These are phyloP conservation scores for Fusarium sp. DNA, from an alignment of 2,329 filamentous ascomycete species.

Conservation along the genomic window DNA sequence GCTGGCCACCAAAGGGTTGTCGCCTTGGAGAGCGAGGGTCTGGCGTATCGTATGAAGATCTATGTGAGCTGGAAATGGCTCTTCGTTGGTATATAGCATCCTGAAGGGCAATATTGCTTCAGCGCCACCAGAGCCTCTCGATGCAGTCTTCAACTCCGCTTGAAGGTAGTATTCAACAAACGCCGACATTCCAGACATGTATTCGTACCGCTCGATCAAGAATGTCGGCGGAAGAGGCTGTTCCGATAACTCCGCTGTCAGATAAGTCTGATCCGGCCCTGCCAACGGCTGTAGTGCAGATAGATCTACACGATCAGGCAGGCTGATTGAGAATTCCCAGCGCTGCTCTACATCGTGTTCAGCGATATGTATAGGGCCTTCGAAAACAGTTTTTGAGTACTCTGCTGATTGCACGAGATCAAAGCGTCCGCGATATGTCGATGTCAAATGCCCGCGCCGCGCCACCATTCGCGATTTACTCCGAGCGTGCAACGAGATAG, in stretches of 20 bases:
- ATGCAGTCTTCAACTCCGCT: neutral
- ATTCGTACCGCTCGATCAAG: neutral
- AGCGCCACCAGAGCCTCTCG: neutral
- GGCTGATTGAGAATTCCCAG: neutral
- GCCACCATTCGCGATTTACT: neutral
- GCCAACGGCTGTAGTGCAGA: neutral
- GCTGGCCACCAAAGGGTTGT: neutral
- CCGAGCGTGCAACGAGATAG: neutral
- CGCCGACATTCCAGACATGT: conserved; percentile 1
- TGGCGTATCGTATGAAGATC: neutral
- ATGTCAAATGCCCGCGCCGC: neutral
- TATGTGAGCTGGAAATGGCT: neutral
- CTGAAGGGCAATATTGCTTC: neutral
- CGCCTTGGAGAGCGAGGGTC: neutral
- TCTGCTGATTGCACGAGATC: neutral
- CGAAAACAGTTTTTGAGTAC: neutral
- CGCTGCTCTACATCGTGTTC: neutral
- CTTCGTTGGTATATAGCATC: neutral
- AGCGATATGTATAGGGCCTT: neutral
- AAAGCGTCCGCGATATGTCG: neutral
- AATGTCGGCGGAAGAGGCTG: neutral
- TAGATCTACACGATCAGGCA: neutral
- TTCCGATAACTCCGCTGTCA: neutral
- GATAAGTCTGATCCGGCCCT: neutral
- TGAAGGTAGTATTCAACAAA: neutral